These are phyloP conservation scores for Exophiala oligosperma DNA, from an alignment of 2,329 filamentous ascomycete genomes.

Conservation along the genomic window DNA sequence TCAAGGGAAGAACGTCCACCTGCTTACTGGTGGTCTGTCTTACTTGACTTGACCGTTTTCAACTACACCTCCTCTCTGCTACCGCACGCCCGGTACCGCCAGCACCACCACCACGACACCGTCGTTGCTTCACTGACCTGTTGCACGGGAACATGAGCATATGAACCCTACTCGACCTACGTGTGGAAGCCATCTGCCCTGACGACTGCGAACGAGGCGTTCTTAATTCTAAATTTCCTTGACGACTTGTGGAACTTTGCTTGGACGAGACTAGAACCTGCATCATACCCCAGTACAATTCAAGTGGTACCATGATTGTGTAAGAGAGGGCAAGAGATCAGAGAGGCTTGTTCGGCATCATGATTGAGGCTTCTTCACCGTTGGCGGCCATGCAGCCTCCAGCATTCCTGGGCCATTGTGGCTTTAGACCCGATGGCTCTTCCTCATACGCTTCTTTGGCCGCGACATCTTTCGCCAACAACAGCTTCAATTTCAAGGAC, in stretches of 20 bases:
- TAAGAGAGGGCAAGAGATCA: constrained; percentile 9
- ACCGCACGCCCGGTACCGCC: neutral
- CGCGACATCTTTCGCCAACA: constrained; percentile 59
- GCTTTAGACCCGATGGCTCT: constrained; percentile 56
- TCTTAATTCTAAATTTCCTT: neutral
- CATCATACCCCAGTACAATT: neutral
- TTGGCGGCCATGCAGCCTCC: constrained; percentile 84
- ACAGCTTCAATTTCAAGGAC: constrained; percentile 74
- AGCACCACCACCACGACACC: constrained; percentile 2
- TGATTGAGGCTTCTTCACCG: constrained; percentile 91
- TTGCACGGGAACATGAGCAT: constrained; percentile 12
- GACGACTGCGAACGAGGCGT: too few species aligned
- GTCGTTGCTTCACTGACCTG: constrained; percentile 7
- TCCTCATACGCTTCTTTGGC: constrained; percentile 54
- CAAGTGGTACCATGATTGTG: neutral
- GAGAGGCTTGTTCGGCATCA: constrained; percentile 9
- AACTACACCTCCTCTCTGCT: constrained; percentile 4
- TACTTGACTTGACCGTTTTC: constrained; percentile 5
- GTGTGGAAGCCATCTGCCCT: constrained; percentile 1
- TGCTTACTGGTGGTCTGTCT: constrained; percentile 16
- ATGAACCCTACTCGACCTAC: constrained; percentile 1
- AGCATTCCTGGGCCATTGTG: constrained; percentile 61
- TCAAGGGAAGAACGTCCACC: constrained; percentile 8
- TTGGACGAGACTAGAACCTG: neutral
- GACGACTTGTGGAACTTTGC: constrained; percentile 10